Evolutionary conservation across 2,329 filamentous ascomycete genomes (phyloP).

Genomic region (Cordyceps cateniannulata): DNA sequence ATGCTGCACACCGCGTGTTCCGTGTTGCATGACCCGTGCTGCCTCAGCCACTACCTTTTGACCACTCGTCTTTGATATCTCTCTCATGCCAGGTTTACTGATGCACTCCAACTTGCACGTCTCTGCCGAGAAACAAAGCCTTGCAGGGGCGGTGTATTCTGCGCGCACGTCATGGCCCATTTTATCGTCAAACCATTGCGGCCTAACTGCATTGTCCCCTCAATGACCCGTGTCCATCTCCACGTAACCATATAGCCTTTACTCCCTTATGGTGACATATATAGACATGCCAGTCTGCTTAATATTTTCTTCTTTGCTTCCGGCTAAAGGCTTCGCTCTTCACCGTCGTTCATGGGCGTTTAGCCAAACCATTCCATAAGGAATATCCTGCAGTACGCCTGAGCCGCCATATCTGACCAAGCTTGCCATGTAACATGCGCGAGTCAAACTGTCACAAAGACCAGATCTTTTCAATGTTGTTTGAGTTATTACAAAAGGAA

Average conservation of each 20-base stretch:
- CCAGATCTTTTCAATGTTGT: constrained; percentile 17
- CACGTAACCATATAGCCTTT: background rate
- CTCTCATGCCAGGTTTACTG: background rate
- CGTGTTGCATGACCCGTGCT: background rate
- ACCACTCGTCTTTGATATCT: background rate
- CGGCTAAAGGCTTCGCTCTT: background rate
- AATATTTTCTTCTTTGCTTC: background rate
- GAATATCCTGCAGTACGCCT: background rate
- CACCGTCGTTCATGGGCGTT: background rate
- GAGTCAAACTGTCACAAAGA: background rate
- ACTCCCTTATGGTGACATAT: background rate
- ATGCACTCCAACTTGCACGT: background rate
- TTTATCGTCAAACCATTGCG: background rate
- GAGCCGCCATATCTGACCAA: background rate
- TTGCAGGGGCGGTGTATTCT: constrained; percentile 2
- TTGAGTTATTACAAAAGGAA: constrained; percentile 27
- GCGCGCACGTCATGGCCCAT: background rate
- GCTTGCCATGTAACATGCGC: background rate
- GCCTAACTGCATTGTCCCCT: background rate
- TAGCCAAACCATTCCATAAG: background rate
- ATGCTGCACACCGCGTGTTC: background rate
- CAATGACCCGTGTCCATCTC: background rate
- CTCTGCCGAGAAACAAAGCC: background rate
- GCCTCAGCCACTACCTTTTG: constrained; percentile 7
- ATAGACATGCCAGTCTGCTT: too few species aligned